Evolutionary conservation across 495 filamentous ascomycete genomes (phyloP).

Genomic region (Articulospora tetracladia): DNA sequence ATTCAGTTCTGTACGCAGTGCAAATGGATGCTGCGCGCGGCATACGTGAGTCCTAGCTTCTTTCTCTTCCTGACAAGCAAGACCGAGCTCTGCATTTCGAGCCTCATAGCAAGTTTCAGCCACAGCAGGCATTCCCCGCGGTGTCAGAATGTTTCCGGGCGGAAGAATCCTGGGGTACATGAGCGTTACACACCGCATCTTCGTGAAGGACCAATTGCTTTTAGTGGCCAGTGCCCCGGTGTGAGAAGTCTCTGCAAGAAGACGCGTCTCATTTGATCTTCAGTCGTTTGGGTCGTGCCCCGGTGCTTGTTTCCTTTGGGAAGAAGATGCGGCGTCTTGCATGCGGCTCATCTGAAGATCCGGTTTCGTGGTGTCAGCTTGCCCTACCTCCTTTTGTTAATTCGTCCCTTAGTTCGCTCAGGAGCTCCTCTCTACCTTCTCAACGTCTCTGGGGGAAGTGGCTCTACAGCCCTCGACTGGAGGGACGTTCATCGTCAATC

Average conservation of each 20-base stretch:
- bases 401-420: constrained; percentile 56
- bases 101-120: constrained; percentile 5
- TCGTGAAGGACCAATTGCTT: neutral
- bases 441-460: constrained; percentile 80
- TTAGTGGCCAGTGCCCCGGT: neutral
- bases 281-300: too few species aligned
- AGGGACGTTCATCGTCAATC: constrained; percentile 73
- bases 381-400: neutral
- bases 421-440: constrained; percentile 96
- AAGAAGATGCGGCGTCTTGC: too few species aligned
- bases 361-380: too few species aligned
- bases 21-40: constrained; percentile 87
- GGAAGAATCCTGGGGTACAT: neutral
- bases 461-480: constrained; percentile 84
- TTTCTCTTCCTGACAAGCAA: constrained; percentile 1
- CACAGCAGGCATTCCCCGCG: constrained; percentile 9
- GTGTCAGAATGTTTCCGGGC: constrained; percentile 13
- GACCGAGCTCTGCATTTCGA: neutral
- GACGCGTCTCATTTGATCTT: too few species aligned
- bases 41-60: constrained; percentile 57
- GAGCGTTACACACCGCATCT: neutral
- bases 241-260: neutral
- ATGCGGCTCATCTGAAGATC: too few species aligned
- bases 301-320: too few species aligned
- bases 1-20: constrained; percentile 83